Percentiles rank a stretch among this genome's conserved stretches.
Conservation (phyloP, 192 early-diverging fungal genomes). For the Rhizophagus prolifer region DNA sequence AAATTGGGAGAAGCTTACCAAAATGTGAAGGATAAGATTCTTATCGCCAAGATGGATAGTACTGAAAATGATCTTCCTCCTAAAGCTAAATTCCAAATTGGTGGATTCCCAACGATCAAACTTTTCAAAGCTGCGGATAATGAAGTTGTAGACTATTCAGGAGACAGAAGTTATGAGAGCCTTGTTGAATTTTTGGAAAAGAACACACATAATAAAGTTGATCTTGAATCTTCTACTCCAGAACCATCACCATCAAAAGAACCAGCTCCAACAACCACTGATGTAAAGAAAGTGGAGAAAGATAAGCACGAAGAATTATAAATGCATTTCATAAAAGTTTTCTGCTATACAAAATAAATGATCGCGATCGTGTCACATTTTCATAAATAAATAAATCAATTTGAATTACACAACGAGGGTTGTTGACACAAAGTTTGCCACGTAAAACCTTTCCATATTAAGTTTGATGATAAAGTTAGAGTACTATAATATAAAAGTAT, state of each 20-base stretch:
- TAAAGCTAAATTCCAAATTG: slow-evolving; percentile 61
- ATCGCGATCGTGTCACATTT: background rate
- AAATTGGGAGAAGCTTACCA: slow-evolving; percentile 64
- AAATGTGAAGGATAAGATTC: slow-evolving; percentile 42
- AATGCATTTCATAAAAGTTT: background rate
- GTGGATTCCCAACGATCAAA: slow-evolving; percentile 96
- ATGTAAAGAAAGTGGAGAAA: too few relatives aligned
- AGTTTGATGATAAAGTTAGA: background rate
- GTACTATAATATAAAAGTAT: background rate
- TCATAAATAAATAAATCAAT: background rate
- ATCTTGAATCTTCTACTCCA: slow-evolving; percentile 26
- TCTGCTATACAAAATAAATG: too few relatives aligned
- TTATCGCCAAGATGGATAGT: slow-evolving; percentile 91
- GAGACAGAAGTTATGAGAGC: slow-evolving; percentile 77
- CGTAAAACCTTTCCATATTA: background rate
- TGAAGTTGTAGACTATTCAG: slow-evolving; percentile 77
- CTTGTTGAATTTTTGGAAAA: slow-evolving; percentile 77
- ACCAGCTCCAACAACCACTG: background rate
- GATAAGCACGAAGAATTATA: background rate
- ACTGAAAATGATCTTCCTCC: slow-evolving; percentile 92
- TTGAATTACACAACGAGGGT: too few relatives aligned
- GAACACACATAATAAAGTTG: slow-evolving; percentile 62
- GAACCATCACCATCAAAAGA: background rate
- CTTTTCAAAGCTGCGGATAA: slow-evolving; percentile 82
- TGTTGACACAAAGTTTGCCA: background rate